These are phyloP conservation scores for Cytospora schulzeri DNA, from an alignment of 2,329 filamentous ascomycete genomes.

Conservation along the genomic window DNA sequence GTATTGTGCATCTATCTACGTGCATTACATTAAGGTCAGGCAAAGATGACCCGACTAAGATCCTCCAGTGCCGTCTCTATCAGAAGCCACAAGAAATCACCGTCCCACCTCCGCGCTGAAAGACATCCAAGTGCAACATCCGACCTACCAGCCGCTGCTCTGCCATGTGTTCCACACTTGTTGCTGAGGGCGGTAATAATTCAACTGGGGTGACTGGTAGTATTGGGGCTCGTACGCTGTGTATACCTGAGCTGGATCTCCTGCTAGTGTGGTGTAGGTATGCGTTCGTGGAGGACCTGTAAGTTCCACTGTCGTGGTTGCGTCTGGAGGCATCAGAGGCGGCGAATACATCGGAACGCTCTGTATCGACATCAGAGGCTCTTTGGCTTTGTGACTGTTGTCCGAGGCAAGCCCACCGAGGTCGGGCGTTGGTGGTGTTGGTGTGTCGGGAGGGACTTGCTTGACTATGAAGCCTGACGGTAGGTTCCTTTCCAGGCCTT, in stretches of 20 bases:
- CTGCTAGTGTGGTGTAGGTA: not conserved
- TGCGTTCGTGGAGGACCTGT: not conserved
- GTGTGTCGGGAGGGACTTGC: too few relatives aligned
- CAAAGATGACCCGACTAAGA: not conserved
- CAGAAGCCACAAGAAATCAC: not conserved
- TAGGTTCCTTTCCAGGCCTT: not conserved
- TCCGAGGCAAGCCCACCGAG: not conserved
- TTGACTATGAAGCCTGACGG: not conserved
- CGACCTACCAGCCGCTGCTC: not conserved
- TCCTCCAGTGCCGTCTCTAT: not conserved
- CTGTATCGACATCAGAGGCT: not conserved
- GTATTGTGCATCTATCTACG: not conserved
- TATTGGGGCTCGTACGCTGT: not conserved
- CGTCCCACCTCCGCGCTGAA: not conserved
- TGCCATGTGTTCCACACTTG: conserved; percentile 4
- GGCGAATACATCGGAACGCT: not conserved
- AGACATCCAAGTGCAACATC: too few relatives aligned
- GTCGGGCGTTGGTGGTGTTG: too few relatives aligned
- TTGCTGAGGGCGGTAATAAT: not conserved
- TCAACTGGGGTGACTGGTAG: not conserved
- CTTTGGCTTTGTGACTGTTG: not conserved
- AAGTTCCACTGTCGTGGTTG: not conserved
- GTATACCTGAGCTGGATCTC: not conserved
- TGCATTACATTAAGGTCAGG: not conserved
- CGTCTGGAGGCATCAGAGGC: not conserved